A percentile compares a stretch with the other conserved stretches of the same genome.
Conservation (phyloP, 129 eudicot species). For the Flaveria robusta region DNA sequence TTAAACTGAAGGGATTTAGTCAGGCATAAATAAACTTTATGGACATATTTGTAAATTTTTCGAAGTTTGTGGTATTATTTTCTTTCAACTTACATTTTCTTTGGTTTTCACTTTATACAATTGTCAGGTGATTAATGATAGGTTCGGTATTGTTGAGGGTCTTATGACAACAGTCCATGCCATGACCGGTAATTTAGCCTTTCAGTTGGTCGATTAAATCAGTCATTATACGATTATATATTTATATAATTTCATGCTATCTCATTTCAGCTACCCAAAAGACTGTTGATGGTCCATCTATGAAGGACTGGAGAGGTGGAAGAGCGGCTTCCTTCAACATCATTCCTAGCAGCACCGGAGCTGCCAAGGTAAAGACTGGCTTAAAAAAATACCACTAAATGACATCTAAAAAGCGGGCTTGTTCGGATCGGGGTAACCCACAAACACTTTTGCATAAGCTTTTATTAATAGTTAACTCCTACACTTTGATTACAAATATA, state of each 20-base stretch:
- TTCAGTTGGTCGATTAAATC: neutral
- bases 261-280: conserved; percentile 75
- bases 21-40: neutral
- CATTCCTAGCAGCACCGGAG: conserved; percentile 99
- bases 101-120: neutral
- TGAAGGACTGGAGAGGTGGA: conserved; percentile 99
- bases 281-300: conserved; percentile 98
- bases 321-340: conserved; percentile 98
- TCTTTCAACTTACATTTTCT: neutral
- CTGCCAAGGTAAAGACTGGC: conserved; percentile 75
- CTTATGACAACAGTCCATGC: conserved; percentile 96
- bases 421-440: neutral
- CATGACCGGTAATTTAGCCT: conserved; percentile 57
- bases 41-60: neutral
- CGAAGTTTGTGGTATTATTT: neutral
- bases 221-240: neutral
- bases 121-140: conserved; percentile 76
- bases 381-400: neutral
- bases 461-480: neutral
- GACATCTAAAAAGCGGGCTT: neutral
- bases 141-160: conserved; percentile 95
- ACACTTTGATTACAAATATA: too few relatives aligned
- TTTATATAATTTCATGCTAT: neutral
- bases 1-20: neutral
- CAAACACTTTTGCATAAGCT: neutral